These are phyloP conservation scores for Magnolia officinalis DNA, from an alignment of 164 flowering plant genomes.

Conservation along the genomic window DNA sequence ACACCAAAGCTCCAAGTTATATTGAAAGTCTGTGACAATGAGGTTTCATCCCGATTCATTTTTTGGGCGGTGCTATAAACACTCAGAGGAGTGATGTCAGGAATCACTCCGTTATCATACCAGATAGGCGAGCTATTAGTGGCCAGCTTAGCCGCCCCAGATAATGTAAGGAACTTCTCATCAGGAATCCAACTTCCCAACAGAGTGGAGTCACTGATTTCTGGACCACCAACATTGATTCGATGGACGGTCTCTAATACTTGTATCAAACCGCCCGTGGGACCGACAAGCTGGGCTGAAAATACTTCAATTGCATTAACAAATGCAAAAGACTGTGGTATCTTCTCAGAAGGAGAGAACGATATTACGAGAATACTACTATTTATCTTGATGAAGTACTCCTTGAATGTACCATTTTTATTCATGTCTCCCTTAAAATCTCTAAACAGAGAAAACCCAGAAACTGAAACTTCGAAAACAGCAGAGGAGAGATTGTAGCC, in stretches of 20 bases:
- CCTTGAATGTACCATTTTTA: conserved; percentile 2
- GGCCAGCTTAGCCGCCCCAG: conserved; percentile 1
- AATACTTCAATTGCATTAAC: conserved; percentile 76
- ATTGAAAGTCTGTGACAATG: conserved; percentile 31
- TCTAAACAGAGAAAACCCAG: conserved; percentile 29
- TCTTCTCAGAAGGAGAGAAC: conserved; percentile 39
- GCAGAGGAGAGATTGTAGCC: conserved; percentile 24
- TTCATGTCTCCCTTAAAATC: conserved; percentile 1
- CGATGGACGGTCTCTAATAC: conserved; percentile 60
- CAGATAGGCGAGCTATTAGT: conserved; percentile 23
- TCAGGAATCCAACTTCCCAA: conserved; percentile 77
- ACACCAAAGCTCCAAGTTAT: conserved; percentile 72
- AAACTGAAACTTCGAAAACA: conserved; percentile 51
- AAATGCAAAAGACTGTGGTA: conserved; percentile 39
- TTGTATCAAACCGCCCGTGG: conserved; percentile 23
- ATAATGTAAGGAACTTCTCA: conserved; percentile 4
- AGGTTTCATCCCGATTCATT: conserved; percentile 41
- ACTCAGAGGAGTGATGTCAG: conserved; percentile 48
- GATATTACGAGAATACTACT: conserved; percentile 34
- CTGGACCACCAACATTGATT: conserved; percentile 84
- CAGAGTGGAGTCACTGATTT: conserved; percentile 42
- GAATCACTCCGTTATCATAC: conserved; percentile 31
- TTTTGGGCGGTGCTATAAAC: conserved; percentile 59
- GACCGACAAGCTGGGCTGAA: conserved; percentile 49
- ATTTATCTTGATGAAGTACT: conserved; percentile 7